Evolutionary conservation across 371 early-diverging fungal species (phyloP).

Genomic region (Mycotypha africana): DNA sequence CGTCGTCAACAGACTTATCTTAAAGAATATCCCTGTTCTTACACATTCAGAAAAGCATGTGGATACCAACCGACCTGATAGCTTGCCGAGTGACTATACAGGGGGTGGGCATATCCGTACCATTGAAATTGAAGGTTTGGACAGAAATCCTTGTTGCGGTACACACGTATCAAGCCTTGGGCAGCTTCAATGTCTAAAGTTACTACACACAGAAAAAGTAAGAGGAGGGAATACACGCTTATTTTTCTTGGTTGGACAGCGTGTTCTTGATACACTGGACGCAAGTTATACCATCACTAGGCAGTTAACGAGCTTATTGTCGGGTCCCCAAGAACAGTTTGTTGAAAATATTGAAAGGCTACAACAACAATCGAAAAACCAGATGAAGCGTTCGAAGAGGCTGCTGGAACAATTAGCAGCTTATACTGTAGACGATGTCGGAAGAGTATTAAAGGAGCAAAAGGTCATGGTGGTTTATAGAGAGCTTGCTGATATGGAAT

Average conservation of each 20-base stretch:
- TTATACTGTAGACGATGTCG: slow-evolving; percentile 36
- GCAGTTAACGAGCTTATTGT: slow-evolving; percentile 46
- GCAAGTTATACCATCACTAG: slow-evolving; percentile 39
- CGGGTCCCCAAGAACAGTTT: slow-evolving; percentile 55
- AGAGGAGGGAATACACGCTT: slow-evolving; percentile 66
- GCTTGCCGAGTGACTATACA: slow-evolving; percentile 56
- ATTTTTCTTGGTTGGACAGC: slow-evolving; percentile 63
- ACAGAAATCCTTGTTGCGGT: slow-evolving; percentile 80
- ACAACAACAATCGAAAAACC: slow-evolving; percentile 34
- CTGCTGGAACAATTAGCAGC: slow-evolving; percentile 46
- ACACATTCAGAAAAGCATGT: slow-evolving; percentile 28
- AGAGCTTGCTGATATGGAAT: slow-evolving; percentile 61
- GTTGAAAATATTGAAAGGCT: slow-evolving; percentile 49
- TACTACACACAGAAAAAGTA: slow-evolving; percentile 61
- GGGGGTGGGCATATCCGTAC: slow-evolving; percentile 58
- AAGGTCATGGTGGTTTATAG: slow-evolving; percentile 36
- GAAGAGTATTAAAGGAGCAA: slow-evolving; percentile 19
- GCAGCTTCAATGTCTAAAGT: slow-evolving; percentile 60
- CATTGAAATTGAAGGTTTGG: slow-evolving; percentile 52
- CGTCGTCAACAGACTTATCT: slow-evolving; percentile 53
- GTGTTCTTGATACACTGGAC: slow-evolving; percentile 50
- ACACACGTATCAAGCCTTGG: slow-evolving; percentile 62
- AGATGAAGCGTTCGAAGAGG: slow-evolving; percentile 37
- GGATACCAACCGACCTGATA: slow-evolving; percentile 46
- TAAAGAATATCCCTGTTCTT: slow-evolving; percentile 44